Base-by-base conservation (phyloP, 2,329 filamentous ascomycete species). In the Monilinia aucupariae region DNA sequence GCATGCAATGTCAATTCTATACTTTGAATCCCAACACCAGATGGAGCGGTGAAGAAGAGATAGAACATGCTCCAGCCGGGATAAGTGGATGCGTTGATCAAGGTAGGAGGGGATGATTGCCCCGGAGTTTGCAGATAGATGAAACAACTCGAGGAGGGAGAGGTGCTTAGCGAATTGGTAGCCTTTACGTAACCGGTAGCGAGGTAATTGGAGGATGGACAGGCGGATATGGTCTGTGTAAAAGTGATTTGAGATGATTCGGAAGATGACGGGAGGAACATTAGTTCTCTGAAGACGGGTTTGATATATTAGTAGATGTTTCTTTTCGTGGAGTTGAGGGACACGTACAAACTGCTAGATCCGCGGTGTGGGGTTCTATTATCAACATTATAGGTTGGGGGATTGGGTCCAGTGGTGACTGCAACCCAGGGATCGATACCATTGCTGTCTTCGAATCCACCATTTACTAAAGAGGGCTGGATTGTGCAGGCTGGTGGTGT, bases 31-130 rank as follows among this genome's bases (percentile, higher is more conserved):
- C 54, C 54, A 12, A 12, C 41, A 9, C 41, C 41, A 0, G 43
- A 4, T 1, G 54, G 54, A 25, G 54, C 27, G 30, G 41, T 47
- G n/a, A 56, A 56, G 41, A 56, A 56, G 17, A 56, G 41, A 34
- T 56, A 56, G 4, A 56, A 17, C 54, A 56, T 56, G 41, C 54
- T 56, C 54, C 54, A 56, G 7, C 54, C 54, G 7, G 41, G 41
- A 13, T 48, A 58, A 9, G 54, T 58, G n/a, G 41, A 58, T 13
- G 43, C 34, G 10, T 58, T 58, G 5, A 58, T 48, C 2, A 58
- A 13, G 3, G 54, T 58, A 3, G 30, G 13, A 27, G 43, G 54
- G 4, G 41, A 22, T 5, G 54, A 56, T 7, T 56, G 54, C 1
- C n/a, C 47, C 2, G 41, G 20, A 4, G 54, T 56, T 56, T 56